These are phyloP conservation scores for rapeseed (Brassica napus) DNA, from an alignment of 345 rosid species.

Conservation along the genomic window Da-Ae NC_063448.1:24310001-24310500, in stretches of 20 bases:
- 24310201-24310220: slow-evolving; percentile 91
- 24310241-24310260: slow-evolving; percentile 78
- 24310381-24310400: slow-evolving; percentile 98
- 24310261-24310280: slow-evolving; percentile 90
- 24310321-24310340: slow-evolving; percentile 91
- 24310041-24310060: slow-evolving; percentile 97
- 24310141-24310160: not conserved
- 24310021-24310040: slow-evolving; percentile 89
- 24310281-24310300: slow-evolving; percentile 92
- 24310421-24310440: slow-evolving; percentile 81
- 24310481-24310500: not conserved
- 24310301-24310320: slow-evolving; percentile 81
- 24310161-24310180: not conserved
- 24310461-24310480: not conserved
- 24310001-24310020: not conserved
- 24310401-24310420: slow-evolving; percentile 86
- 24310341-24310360: slow-evolving; percentile 93
- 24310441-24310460: slow-evolving; percentile 19
- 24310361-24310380: slow-evolving; percentile 96
- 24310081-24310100: slow-evolving; percentile 93
- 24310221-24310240: slow-evolving; percentile 95
- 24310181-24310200: slow-evolving; percentile 68
- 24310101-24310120: slow-evolving; percentile 90
- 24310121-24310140: not conserved
- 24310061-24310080: slow-evolving; percentile 98